Evolutionary conservation across 2,329 filamentous ascomycete genomes (phyloP).

Genomic region (Paracorniculantispora psalliotae): DNA sequence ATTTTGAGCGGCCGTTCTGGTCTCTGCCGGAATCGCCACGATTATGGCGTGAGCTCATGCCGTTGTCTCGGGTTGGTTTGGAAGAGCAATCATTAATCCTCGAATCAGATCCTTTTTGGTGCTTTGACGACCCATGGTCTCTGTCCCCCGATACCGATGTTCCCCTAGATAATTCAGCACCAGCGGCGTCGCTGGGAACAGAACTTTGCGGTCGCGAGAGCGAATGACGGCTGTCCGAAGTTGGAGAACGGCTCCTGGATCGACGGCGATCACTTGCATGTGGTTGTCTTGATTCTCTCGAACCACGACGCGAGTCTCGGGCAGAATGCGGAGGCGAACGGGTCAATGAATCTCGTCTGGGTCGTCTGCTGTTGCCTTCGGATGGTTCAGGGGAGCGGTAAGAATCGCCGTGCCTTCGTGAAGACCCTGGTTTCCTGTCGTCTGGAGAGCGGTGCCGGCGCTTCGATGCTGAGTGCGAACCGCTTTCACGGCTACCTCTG

Average conservation of each 20-base stretch:
- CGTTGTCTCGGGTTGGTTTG: constrained; percentile 47
- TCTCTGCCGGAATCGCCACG: constrained; percentile 33
- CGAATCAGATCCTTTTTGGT: constrained; percentile 26
- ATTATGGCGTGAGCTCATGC: constrained; percentile 41
- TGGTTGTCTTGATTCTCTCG: constrained; percentile 22
- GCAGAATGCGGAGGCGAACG: constrained; percentile 24
- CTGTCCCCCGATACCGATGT: constrained; percentile 36
- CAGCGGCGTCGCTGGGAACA: constrained; percentile 24
- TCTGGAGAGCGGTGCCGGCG: constrained; percentile 29
- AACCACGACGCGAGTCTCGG: constrained; percentile 20
- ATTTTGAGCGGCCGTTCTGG: constrained; percentile 22
- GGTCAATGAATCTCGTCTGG: constrained; percentile 21
- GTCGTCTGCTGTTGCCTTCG: constrained; percentile 19
- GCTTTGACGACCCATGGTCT: constrained; percentile 23
- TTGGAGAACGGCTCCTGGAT: constrained; percentile 23
- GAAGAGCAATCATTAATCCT: constrained; percentile 36
- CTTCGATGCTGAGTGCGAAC: constrained; percentile 30
- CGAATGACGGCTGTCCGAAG: constrained; percentile 18
- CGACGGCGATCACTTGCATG: constrained; percentile 19
- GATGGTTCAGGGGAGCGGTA: constrained; percentile 24
- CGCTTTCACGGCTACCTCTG: constrained; percentile 35
- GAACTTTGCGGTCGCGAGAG: constrained; percentile 16
- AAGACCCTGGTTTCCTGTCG: constrained; percentile 25
- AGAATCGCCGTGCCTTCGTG: constrained; percentile 26
- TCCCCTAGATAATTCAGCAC: constrained; percentile 33